Evolutionary conservation across 78 protist species (phyloP).

Genomic region (Chrysochromulina parva): DNA sequence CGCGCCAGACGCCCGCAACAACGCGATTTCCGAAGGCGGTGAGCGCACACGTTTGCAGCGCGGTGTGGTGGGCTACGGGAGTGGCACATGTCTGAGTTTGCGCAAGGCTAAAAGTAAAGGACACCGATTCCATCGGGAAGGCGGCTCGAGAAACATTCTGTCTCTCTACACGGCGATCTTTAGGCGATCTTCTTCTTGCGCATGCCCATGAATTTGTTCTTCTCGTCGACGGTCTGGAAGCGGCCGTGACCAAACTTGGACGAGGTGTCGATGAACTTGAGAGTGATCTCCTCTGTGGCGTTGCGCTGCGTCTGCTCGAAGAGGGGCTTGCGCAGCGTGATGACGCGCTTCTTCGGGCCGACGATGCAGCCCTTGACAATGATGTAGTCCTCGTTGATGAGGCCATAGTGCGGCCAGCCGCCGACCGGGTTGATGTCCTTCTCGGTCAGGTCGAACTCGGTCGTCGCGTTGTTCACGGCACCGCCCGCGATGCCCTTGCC

Average conservation of each 20-base stretch:
- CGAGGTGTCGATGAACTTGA: conserved; percentile 99
- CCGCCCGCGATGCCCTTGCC: conserved; percentile 90
- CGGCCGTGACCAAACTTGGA: conserved; percentile 99
- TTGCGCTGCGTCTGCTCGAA: conserved; percentile 73
- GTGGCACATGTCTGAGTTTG: no score
- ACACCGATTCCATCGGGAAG: no score
- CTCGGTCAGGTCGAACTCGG: conserved; percentile 96
- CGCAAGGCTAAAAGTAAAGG: no score
- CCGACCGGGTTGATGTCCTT: conserved; percentile 99
- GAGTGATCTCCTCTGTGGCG: conserved; percentile 85
- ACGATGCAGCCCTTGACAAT: conserved; percentile 92
- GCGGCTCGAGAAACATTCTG: no score
- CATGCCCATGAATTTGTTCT: conserved; percentile 84
- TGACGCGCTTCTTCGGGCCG: conserved; percentile 94
- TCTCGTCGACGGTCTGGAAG: conserved; percentile 98
- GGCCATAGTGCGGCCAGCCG: conserved; percentile 99
- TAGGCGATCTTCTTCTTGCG: conserved; percentile 56
- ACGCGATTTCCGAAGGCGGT: no score
- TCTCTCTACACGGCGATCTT: no score
- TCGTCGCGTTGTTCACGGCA: conserved; percentile 78
- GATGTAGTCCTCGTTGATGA: conserved; percentile 91
- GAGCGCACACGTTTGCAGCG: no score
- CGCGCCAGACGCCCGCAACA: no score
- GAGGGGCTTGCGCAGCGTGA: conserved; percentile 96
- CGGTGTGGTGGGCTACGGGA: no score